phyloP scores from a whole-genome alignment of 1,139 yeast species.

The Wickerhamomyces sp. region DNA sequence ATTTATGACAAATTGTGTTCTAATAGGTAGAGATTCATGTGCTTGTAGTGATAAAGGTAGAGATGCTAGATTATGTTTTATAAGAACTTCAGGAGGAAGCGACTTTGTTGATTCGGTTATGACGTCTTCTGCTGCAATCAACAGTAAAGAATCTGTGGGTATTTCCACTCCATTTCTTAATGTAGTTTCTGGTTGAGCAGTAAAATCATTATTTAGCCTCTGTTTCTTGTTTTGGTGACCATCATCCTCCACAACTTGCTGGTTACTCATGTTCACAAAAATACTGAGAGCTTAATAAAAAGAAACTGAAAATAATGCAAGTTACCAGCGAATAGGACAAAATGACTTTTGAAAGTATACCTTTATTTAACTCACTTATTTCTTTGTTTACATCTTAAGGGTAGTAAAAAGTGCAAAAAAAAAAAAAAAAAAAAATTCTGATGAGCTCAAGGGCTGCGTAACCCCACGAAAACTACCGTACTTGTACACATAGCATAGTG shows the following conservation, averaged over 20 bases:
- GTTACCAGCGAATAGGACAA: too few relatives aligned
- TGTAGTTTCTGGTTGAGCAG: neutral
- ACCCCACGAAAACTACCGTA: neutral
- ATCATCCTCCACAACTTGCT: neutral
- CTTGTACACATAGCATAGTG: neutral
- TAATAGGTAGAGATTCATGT: slow-evolving; percentile 51
- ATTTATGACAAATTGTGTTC: slow-evolving; percentile 58
- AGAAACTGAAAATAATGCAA: too few relatives aligned
- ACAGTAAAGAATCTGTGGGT: slow-evolving; percentile 38
- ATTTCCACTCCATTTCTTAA: slow-evolving; percentile 27
- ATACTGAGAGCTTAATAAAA: too few relatives aligned
- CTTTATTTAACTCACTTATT: too few relatives aligned
- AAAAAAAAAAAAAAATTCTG: neutral
- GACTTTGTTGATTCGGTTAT: slow-evolving; percentile 12
- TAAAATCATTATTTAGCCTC: slow-evolving; percentile 1
- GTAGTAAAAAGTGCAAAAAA: too few relatives aligned
- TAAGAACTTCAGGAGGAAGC: slow-evolving; percentile 26
- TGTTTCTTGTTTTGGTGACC: slow-evolving; percentile 4
- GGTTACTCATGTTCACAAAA: neutral
- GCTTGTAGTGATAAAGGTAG: slow-evolving; percentile 55
- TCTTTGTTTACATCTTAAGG: neutral
- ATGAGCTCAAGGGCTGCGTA: neutral
- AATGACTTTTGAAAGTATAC: too few relatives aligned
- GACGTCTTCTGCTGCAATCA: slow-evolving; percentile 19
- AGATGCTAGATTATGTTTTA: slow-evolving; percentile 54